Percentiles rank a stretch among this genome's conserved stretches.
phyloP scores from a whole-genome alignment of 2,329 filamentous ascomycete species.

The Parafenestella ontariensis region DNA sequence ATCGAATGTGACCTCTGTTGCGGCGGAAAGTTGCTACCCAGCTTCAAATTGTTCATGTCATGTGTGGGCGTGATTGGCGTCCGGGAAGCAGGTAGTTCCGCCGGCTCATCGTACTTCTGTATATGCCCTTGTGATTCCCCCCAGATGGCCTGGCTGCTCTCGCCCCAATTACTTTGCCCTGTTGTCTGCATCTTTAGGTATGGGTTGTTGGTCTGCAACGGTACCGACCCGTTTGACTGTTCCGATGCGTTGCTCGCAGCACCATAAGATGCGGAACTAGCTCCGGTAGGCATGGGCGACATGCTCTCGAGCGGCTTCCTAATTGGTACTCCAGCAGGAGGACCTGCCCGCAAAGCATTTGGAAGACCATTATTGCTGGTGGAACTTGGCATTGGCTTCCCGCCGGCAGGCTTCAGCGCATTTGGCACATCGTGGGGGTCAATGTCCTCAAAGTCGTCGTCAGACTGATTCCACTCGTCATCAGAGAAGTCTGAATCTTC shows the following conservation, averaged over 20 bases:
- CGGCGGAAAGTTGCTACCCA: conserved; percentile 31
- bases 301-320: conserved; percentile 39
- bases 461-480: conserved; percentile 45
- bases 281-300: conserved; percentile 38
- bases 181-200: conserved; percentile 51
- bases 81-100: conserved; percentile 51
- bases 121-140: conserved; percentile 39
- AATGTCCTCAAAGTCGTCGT: conserved; percentile 43
- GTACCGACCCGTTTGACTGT: conserved; percentile 33
- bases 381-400: conserved; percentile 31
- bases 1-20: conserved; percentile 15
- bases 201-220: conserved; percentile 54
- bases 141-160: conserved; percentile 51
- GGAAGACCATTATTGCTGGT: conserved; percentile 30
- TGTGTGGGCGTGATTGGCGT: conserved; percentile 50
- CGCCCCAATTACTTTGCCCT: conserved; percentile 45
- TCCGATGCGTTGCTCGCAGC: conserved; percentile 40
- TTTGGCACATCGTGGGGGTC: conserved; percentile 42
- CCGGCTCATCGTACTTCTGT: conserved; percentile 41
- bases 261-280: conserved; percentile 37
- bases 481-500: conserved; percentile 40
- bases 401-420: conserved; percentile 45
- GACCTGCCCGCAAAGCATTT: conserved; percentile 40
- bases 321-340: conserved; percentile 39
- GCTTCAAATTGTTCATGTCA: conserved; percentile 46